phyloP scores from a whole-genome alignment of 2,329 filamentous ascomycete species.

The Exophiala spinifera region DNA sequence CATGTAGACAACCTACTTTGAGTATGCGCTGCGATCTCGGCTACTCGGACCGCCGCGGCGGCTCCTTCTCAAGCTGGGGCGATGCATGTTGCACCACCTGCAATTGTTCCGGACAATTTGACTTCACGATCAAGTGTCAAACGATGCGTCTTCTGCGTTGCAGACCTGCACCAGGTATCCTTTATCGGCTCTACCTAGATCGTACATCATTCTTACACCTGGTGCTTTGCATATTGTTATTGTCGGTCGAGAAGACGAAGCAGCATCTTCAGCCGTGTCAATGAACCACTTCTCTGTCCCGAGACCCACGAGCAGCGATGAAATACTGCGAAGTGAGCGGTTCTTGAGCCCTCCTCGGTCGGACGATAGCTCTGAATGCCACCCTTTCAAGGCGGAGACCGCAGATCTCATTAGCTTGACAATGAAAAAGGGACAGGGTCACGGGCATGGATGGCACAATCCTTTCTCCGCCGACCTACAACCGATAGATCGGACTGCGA shows the following conservation, averaged over 20 bases:
- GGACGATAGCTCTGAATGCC: constrained; percentile 12
- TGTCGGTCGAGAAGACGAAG: neutral
- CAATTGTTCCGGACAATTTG: no score
- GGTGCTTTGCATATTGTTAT: neutral
- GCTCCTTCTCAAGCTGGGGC: neutral
- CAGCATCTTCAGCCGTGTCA: constrained; percentile 8
- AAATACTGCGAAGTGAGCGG: constrained; percentile 14
- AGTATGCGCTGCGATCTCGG: neutral
- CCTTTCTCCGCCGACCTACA: neutral
- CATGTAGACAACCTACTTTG: neutral
- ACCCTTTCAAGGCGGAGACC: constrained; percentile 22
- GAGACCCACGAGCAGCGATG: constrained; percentile 6
- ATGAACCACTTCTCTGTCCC: constrained; percentile 6
- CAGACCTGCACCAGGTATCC: no score
- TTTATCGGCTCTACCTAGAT: no score
- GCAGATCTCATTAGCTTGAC: constrained; percentile 21
- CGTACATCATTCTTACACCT: no score
- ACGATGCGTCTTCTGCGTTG: no score
- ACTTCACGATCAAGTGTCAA: no score
- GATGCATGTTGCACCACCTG: no score
- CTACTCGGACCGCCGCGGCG: neutral
- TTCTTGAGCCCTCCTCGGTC: constrained; percentile 24
- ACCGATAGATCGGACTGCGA: neutral
- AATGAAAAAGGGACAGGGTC: constrained; percentile 23
- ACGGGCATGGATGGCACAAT: constrained; percentile 2